Evolutionary conservation across 106 monocot species (phyloP), one percentile per base, ranked within the genome.

Genomic region (Posidonia australis): DNA sequence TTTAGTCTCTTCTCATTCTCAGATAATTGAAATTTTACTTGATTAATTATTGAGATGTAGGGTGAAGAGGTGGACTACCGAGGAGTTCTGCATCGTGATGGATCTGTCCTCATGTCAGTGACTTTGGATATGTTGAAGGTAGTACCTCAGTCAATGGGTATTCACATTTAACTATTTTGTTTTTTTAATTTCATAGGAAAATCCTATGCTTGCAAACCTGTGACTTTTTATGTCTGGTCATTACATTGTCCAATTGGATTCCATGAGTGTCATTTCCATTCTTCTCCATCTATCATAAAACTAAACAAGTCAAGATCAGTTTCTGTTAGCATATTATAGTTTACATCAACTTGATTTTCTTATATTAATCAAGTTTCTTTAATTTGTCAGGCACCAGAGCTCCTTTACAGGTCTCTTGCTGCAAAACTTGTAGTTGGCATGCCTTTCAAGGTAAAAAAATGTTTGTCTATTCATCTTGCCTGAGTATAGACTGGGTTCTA

Each of bases 81-180:
- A 72, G 91, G 91, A 27, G 91, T 88, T 58, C 53, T 99, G 71
- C 98, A 99, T 74, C 87, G 91, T 63, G 98, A 99, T 85, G 98
- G 98, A 17, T 99, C 98, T 70, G 98, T 99, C 71, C 78, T 99
- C 42, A 99, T 99, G 98, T 81, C 91, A 46, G 98, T 99, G 6
- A 70, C 85, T 31, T 71, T 92, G 70, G 79, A 99, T 61, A 76
- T 87, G 65, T 78, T 92, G 72, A 88, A 87, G 83, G 98, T 88
- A 81, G 5, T 29, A 62, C 36, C 67, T 64, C 19, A 16, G n/a
- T 9, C 41, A 27, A 4, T 32, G 19, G 31, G 9, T 32, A 51
- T 14, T 29, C 13, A 58, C 30, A 30, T 58, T 31, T 11, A 5
- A 32, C 29, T 10, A 30, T 58, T 1, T n/a, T n/a, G n/a, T n/a